These are phyloP conservation scores for Leishmania guyanensis DNA, from an alignment of 208 protist genomes.

Conservation along the genomic window DNA sequence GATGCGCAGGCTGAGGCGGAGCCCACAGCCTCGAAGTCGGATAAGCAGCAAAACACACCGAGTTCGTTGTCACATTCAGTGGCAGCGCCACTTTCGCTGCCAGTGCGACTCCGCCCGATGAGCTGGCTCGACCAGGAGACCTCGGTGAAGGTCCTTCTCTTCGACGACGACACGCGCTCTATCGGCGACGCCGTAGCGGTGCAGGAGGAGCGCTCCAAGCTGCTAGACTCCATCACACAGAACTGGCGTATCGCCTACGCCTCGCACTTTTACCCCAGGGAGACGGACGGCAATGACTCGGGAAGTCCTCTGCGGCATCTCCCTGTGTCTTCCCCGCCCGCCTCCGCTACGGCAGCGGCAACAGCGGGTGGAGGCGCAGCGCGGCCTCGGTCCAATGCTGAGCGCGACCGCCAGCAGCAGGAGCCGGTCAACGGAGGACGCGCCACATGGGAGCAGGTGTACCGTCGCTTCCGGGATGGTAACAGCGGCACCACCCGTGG, in stretches of 20 bases:
- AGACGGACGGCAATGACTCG: conserved; percentile 17
- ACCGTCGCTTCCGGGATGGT: conserved; percentile 28
- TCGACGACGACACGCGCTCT: conserved; percentile 32
- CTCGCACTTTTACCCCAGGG: conserved; percentile 21
- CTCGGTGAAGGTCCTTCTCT: conserved; percentile 32
- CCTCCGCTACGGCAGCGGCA: not conserved
- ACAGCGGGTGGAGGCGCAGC: not conserved
- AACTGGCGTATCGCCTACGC: conserved; percentile 35
- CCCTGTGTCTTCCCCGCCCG: not conserved
- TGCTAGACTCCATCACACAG: conserved; percentile 19
- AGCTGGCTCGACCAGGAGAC: conserved; percentile 30
- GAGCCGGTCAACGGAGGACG: conserved; percentile 1
- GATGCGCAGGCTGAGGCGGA: too few species aligned
- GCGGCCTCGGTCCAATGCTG: not conserved
- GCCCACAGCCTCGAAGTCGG: not conserved
- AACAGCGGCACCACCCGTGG: not conserved
- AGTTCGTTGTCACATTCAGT: not conserved
- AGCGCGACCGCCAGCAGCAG: not conserved
- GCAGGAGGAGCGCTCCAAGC: conserved; percentile 26
- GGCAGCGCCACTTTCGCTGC: not conserved
- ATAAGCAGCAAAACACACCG: not conserved
- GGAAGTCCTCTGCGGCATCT: not conserved
- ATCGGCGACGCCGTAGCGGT: conserved; percentile 24
- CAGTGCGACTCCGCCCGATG: conserved; percentile 20
- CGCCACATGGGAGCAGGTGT: conserved; percentile 23